phyloP scores from a whole-genome alignment of 2,329 filamentous ascomycete genomes.

The Stagonosporopsis chrysanthemi region DNA sequence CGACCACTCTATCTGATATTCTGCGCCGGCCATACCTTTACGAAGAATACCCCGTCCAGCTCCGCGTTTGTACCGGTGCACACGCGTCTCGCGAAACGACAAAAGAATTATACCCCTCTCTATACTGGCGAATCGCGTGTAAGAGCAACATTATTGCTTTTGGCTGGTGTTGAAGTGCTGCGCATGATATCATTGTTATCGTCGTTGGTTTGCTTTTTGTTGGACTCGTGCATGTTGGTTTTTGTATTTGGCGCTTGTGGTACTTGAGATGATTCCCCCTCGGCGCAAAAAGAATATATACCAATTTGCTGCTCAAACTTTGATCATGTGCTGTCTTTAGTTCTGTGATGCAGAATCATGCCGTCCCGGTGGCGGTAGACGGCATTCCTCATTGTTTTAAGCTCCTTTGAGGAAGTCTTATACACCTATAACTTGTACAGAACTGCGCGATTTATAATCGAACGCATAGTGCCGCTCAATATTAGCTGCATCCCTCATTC shows the following conservation, averaged over 20 bases:
- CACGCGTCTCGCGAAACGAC: slow-evolving; percentile 39
- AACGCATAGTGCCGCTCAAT: too few relatives aligned
- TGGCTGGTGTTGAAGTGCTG: slow-evolving; percentile 38
- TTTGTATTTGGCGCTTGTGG: slow-evolving; percentile 35
- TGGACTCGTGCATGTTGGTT: slow-evolving; percentile 21
- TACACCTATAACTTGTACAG: neutral
- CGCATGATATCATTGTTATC: slow-evolving; percentile 28
- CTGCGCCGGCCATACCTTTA: slow-evolving; percentile 45
- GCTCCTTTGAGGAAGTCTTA: neutral
- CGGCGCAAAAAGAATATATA: slow-evolving; percentile 54
- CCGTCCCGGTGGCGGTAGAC: neutral
- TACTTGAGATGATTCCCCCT: slow-evolving; percentile 47
- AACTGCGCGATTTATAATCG: neutral
- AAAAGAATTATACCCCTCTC: slow-evolving; percentile 53
- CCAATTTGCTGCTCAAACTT: slow-evolving; percentile 49
- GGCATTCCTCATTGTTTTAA: neutral
- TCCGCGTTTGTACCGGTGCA: slow-evolving; percentile 34
- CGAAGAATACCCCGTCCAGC: slow-evolving; percentile 45
- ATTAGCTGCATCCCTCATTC: too few relatives aligned
- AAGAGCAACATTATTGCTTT: slow-evolving; percentile 40
- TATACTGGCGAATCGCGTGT: slow-evolving; percentile 43
- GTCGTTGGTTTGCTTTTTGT: slow-evolving; percentile 27
- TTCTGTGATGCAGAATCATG: neutral
- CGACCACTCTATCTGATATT: slow-evolving; percentile 39
- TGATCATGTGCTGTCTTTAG: neutral